Evolutionary conservation across 129 eudicot genomes (phyloP).

Genomic region (Smallanthus sonchifolius): DNA sequence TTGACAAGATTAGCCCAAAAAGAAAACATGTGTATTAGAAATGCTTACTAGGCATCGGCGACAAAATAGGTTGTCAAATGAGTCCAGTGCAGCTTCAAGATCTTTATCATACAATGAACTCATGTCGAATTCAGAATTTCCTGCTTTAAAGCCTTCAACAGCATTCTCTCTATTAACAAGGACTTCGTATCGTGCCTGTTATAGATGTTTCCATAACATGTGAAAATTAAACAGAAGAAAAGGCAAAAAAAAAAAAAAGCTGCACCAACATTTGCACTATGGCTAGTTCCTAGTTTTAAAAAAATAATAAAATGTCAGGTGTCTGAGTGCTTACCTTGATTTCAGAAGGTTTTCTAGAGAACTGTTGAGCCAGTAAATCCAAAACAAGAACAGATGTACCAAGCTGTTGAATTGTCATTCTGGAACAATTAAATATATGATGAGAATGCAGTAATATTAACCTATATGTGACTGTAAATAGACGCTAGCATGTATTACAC

Average conservation of each 20-base stretch:
- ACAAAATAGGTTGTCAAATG: conserved; percentile 93
- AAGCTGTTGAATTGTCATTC: conserved; percentile 62
- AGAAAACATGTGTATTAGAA: background rate
- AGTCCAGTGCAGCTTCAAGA: conserved; percentile 92
- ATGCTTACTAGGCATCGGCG: conserved; percentile 92
- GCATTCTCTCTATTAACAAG: conserved; percentile 46
- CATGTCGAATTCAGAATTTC: conserved; percentile 40
- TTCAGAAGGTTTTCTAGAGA: conserved; percentile 74
- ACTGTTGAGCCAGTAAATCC: conserved; percentile 70
- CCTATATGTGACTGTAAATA: background rate
- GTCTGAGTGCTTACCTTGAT: conserved; percentile 57
- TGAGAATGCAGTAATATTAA: conserved; percentile 1
- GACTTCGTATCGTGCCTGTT: conserved; percentile 92
- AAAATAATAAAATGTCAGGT: background rate
- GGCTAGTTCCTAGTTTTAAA: conserved; percentile 33
- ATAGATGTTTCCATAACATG: conserved; percentile 56
- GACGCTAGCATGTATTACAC: background rate
- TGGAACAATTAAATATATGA: conserved; percentile 18
- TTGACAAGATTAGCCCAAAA: conserved; percentile 1
- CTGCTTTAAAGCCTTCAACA: conserved; percentile 32
- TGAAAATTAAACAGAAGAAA: conserved; percentile 52
- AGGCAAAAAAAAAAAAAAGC: conserved; percentile 47
- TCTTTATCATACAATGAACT: conserved; percentile 76
- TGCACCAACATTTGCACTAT: conserved; percentile 51
- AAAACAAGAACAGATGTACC: conserved; percentile 64